phyloP scores from a whole-genome alignment of 257 asterid species.

The Nicotiana paniculata region DNA sequence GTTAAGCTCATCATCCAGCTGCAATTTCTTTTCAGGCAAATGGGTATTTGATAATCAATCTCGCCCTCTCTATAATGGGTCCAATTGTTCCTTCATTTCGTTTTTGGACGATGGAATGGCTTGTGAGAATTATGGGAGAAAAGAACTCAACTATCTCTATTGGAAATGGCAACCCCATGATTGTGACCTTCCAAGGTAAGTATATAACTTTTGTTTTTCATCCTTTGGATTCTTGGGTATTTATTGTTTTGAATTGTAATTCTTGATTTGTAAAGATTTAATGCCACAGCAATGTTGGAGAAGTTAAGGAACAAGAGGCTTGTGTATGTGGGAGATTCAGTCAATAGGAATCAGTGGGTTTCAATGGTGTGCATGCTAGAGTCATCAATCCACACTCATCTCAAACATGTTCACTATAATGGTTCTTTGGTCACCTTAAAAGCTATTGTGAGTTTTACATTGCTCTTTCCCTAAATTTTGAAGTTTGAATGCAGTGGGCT shows the following conservation, averaged over 20 bases:
- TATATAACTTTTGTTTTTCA: background rate
- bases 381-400: constrained; percentile 26
- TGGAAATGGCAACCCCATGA: constrained; percentile 56
- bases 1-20: background rate
- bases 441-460: constrained; percentile 33
- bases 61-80: constrained; percentile 32
- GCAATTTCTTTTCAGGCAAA: constrained; percentile 16
- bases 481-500: background rate
- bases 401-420: constrained; percentile 15
- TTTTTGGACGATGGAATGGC: constrained; percentile 25
- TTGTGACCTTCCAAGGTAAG: constrained; percentile 47
- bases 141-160: constrained; percentile 25
- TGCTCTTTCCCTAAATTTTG: background rate
- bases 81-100: constrained; percentile 26
- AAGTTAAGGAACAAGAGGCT: constrained; percentile 51
- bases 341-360: constrained; percentile 53
- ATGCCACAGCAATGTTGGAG: constrained; percentile 46
- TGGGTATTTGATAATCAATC: constrained; percentile 27
- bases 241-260: background rate
- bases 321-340: constrained; percentile 59
- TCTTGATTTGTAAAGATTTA: constrained; percentile 33
- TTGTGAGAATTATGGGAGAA: constrained; percentile 36
- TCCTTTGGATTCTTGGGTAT: background rate
- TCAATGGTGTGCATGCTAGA: constrained; percentile 61
- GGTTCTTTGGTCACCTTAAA: constrained; percentile 34